Base-by-base conservation (phyloP, 805 yeast species). In the Wickerhamiella azymoides region DNA sequence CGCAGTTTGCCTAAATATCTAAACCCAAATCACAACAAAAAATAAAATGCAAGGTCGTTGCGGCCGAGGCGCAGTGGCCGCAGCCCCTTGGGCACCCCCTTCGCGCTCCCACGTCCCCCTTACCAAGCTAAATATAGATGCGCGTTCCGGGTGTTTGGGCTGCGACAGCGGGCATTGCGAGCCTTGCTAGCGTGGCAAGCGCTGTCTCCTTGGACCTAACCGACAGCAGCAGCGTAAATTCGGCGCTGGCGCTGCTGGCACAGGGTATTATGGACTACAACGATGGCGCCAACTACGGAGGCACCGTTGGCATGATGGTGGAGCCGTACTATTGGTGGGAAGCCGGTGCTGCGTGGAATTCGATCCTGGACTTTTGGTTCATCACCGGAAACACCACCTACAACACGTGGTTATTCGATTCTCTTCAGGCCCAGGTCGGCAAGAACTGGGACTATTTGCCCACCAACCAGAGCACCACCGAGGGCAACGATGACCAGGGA, bases 401-500 rank as follows among this genome's bases (percentile, higher is more conserved):
- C 55, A 76, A 73, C 46, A 66, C 68, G 2, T 47, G 73, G 14
- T 67, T 85, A 48, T 72, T 72, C 55, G 66, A 70, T 10, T 85
- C 92, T 13, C 57, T 84, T 54, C 61, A 71, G 47, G 73, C 71
- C 56, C 95, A 84, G 63, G 75, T 70, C 18, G 84, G 84, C 51
- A 64, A 69, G 10, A 69, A 73, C 57, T 61, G 71, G 59, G 79
- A 82, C 62, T 85, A 79, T 62, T 71, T 84, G 55, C 95, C 95
- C 2, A 63, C 77, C 38, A 84, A 84, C 65, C 93, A 84, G 61
- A 72, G 85, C 10, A 71, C 80, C 8, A 78, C 92, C 2, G 94
- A 84, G 63, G 95, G 95, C 62, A 84, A 84, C 59, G 95, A 84
- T 69, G 95, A 84, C 69, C 95, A 84, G 64, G 94, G 84, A 0